Conservation (phyloP, 768 basidiomycete species). For the Rickenella mellea region DNA sequence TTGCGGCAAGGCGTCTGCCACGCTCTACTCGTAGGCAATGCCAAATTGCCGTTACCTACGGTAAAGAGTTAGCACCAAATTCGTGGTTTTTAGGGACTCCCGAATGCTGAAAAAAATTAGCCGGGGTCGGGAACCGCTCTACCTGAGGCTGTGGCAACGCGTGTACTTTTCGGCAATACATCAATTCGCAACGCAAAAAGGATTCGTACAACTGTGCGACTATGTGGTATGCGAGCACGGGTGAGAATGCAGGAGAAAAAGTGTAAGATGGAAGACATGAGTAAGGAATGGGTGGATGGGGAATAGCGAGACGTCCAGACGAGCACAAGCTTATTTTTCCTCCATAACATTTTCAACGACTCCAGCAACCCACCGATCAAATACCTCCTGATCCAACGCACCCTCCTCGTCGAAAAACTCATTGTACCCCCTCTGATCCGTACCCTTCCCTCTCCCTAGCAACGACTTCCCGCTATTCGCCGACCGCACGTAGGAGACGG, state of each 20-base stretch:
- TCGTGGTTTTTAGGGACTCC: too few relatives aligned
- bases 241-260: neutral
- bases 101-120: too few relatives aligned
- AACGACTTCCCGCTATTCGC: conserved; percentile 82
- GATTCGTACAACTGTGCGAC: neutral
- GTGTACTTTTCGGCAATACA: too few relatives aligned
- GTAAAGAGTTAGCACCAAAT: too few relatives aligned
- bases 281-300: neutral
- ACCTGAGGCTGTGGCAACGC: too few relatives aligned
- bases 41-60: neutral
- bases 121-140: too few relatives aligned
- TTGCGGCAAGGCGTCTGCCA: neutral
- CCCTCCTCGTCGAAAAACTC: conserved; percentile 79
- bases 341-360: conserved; percentile 69
- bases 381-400: conserved; percentile 61
- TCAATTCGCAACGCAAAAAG: neutral
- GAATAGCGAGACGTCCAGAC: neutral
- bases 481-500: conserved; percentile 64
- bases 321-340: conserved; percentile 13
- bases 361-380: conserved; percentile 73
- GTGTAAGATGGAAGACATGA: neutral
- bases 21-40: neutral
- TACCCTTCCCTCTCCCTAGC: conserved; percentile 58
- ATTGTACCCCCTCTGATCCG: conserved; percentile 48
- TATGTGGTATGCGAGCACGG: neutral